Evolutionary conservation across 2,329 filamentous ascomycete species (phyloP).

Genomic region (Exutisphaerella laricina): DNA sequence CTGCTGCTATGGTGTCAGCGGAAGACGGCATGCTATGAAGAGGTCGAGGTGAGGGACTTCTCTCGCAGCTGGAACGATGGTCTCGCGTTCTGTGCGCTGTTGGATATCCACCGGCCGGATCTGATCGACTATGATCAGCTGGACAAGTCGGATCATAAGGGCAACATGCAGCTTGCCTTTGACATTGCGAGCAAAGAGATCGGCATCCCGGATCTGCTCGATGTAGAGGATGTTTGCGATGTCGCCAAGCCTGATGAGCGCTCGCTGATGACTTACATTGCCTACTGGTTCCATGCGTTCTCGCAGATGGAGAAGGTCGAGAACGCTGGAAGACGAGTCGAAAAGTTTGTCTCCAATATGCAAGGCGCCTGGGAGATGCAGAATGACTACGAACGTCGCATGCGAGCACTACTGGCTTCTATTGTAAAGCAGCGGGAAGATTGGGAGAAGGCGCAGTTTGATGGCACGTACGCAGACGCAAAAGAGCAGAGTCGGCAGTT

Average conservation of each 20-base stretch:
- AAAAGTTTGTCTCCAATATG: conserved; percentile 99
- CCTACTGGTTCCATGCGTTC: conserved; percentile 99
- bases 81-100: conserved; percentile 87
- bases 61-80: conserved; percentile 96
- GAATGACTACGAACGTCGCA: conserved; percentile 85
- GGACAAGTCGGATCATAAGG: conserved; percentile 88
- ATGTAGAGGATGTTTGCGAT: conserved; percentile 97
- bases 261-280: conserved; percentile 98
- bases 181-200: conserved; percentile 95
- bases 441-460: conserved; percentile 78
- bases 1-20: conserved; percentile 94
- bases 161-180: conserved; percentile 97
- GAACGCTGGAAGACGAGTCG: conserved; percentile 89
- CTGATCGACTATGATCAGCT: conserved; percentile 93
- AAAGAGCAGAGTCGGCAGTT: conserved; percentile 81
- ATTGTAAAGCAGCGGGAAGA: conserved; percentile 66
- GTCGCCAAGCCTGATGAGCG: conserved; percentile 93
- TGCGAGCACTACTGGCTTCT: conserved; percentile 71
- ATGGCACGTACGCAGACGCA: conserved; percentile 86
- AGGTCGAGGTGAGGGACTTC: conserved; percentile 92
- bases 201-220: conserved; percentile 88
- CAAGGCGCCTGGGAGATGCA: conserved; percentile 99
- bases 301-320: conserved; percentile 99
- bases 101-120: conserved; percentile 96
- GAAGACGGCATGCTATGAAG: conserved; percentile 97